Evolutionary conservation across 1,139 yeast genomes (phyloP), one percentile per base, ranked within the genome.

Genomic region (Taphrina sp.): DNA sequence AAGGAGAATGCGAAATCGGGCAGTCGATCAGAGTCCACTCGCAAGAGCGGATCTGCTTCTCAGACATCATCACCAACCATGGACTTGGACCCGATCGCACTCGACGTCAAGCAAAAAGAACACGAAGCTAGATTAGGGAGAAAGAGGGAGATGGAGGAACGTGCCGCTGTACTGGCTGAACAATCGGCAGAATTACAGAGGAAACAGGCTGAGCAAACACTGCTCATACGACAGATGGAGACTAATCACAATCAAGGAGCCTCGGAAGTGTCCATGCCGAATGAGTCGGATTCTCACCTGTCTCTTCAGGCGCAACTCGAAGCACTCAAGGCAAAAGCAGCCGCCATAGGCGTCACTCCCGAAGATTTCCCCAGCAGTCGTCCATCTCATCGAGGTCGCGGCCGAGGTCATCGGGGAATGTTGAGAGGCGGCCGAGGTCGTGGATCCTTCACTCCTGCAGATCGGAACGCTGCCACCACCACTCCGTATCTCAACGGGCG

Each of bases 101-200:
- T 64, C 10, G 72, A 69, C 56, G 71, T 69, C 58, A 41, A 41
- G 17, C 80, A 76, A 63, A 66, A 64, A 59, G 73, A 68, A 60
- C 74, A 73, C 64, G 76, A 74, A 59, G 72, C 67, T 59, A 71
- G 72, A 60, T 67, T 67, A 59, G 67, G 64, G 23, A 69, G 69
- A 61, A 69, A 70, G 60, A 62, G 66, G 45, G 71, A 65, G 42
- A 66, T 68, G 57, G 70, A 70, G 31, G 68, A 65, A 5, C 66
- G 68, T 52, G 62, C 72, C 52, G 67, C 68, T 49, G 67, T 68
- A 47, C 52, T 74, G 19, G 64, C 72, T 45, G 67, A 64, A 12
- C 62, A 71, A 53, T 73, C 73, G 57, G 69, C 69, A 17, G 66
- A 63, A 35, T 62, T 74, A 58, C 61, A 60, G 35, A 60, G 60